A percentile compares a stretch with the other conserved stretches of the same genome.
Conservation (phyloP, 2,329 filamentous ascomycete species). For the Scedosporium apiospermum region DNA sequence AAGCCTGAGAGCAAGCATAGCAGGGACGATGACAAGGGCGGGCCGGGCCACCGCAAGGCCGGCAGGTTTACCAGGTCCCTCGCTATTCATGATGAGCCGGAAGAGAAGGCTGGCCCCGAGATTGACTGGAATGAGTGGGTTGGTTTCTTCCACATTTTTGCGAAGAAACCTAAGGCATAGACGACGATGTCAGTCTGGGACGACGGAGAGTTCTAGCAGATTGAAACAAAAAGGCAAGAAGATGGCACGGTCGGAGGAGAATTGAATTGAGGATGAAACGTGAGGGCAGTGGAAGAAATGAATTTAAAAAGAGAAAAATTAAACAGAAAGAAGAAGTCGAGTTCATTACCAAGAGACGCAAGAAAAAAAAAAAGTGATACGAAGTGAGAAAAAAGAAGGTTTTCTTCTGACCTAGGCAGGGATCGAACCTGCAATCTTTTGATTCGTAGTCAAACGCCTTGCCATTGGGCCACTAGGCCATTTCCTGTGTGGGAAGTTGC, state of each 20-base stretch:
- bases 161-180: neutral
- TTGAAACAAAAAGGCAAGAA: no score
- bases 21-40: constrained; percentile 1
- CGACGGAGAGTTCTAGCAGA: no score
- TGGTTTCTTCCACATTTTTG: constrained; percentile 2
- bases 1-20: neutral
- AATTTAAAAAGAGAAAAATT: neutral
- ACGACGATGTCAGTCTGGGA: neutral
- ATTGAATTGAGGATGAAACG: no score
- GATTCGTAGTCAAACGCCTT: constrained; percentile 2
- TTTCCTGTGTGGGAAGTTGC: neutral
- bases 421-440: constrained; percentile 2
- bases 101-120: neutral
- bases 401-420: neutral
- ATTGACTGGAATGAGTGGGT: constrained; percentile 4
- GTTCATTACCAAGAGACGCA: neutral
- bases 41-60: neutral
- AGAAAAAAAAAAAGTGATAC: neutral
- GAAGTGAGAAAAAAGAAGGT: neutral
- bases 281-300: no score
- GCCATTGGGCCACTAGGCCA: constrained; percentile 11
- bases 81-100: neutral
- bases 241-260: no score
- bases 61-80: constrained; percentile 4
- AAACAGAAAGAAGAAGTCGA: neutral